Conservation (phyloP, 129 eudicot genomes). For the Artemisia tridentata region DNA sequence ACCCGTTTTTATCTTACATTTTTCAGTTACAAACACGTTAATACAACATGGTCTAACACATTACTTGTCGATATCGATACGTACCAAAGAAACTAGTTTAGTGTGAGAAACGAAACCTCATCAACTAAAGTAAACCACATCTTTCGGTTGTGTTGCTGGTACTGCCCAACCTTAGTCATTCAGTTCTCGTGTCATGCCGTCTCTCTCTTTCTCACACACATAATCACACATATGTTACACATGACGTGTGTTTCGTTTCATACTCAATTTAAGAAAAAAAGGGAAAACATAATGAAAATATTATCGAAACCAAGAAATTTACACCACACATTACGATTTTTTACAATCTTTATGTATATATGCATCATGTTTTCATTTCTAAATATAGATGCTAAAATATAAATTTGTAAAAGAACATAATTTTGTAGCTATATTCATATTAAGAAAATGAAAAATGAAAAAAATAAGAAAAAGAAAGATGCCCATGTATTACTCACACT, state of each 20-base stretch:
- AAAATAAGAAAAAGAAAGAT: conserved; percentile 29
- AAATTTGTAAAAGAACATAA: not conserved
- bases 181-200: conserved; percentile 31
- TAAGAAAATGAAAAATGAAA: not conserved
- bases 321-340: not conserved
- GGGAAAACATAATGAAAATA: not conserved
- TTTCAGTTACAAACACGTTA: conserved; percentile 30
- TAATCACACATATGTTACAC: conserved; percentile 15
- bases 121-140: conserved; percentile 53
- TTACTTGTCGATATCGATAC: conserved; percentile 2
- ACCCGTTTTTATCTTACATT: conserved; percentile 24
- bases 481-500: conserved; percentile 46
- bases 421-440: not conserved
- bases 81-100: not conserved
- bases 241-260: conserved; percentile 15
- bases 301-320: not conserved
- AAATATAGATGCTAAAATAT: not conserved
- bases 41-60: conserved; percentile 15
- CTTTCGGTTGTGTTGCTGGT: conserved; percentile 49
- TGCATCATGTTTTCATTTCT: not conserved
- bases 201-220: conserved; percentile 23
- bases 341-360: not conserved
- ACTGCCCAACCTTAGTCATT: conserved; percentile 39
- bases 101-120: conserved; percentile 2
- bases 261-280: conserved; percentile 17